Evolutionary conservation across 2,329 filamentous ascomycete genomes (phyloP).

Genomic region (Ascosphaera aggregata): DNA sequence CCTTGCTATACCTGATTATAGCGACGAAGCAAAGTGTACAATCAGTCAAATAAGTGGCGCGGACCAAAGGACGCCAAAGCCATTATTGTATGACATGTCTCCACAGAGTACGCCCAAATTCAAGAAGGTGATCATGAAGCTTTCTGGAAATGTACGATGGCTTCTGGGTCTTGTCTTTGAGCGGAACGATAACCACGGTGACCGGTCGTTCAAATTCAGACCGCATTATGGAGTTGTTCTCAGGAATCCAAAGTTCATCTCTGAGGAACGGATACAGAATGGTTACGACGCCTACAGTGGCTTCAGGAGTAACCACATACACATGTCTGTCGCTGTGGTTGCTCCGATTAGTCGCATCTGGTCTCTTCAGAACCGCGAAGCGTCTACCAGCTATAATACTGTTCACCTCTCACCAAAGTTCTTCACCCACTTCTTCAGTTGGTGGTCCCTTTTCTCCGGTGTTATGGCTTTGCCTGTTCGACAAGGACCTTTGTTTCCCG

Average conservation of each 20-base stretch:
- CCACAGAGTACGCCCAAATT: conserved; percentile 43
- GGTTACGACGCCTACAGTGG: conserved; percentile 81
- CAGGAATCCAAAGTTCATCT: conserved; percentile 52
- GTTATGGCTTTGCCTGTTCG: conserved; percentile 87
- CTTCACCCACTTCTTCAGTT: conserved; percentile 94
- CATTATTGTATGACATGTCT: conserved; percentile 28
- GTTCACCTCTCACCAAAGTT: conserved; percentile 87
- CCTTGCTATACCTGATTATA: conserved; percentile 82
- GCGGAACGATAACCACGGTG: conserved; percentile 46
- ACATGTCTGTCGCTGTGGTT: conserved; percentile 75
- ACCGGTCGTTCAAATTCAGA: conserved; percentile 65
- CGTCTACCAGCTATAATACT: conserved; percentile 84
- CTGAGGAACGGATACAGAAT: conserved; percentile 19
- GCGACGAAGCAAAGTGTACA: conserved; percentile 51
- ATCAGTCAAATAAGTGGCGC: not conserved
- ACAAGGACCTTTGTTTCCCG: conserved; percentile 77
- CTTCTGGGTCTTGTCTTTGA: conserved; percentile 83
- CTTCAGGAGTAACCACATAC: conserved; percentile 94
- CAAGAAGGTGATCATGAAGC: conserved; percentile 97
- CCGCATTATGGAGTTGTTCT: conserved; percentile 83
- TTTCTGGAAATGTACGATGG: conserved; percentile 91
- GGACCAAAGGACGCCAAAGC: not conserved
- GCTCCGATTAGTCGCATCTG: conserved; percentile 76
- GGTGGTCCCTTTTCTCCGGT: conserved; percentile 93
- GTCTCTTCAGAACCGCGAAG: conserved; percentile 48